Evolutionary conservation across 2,329 filamentous ascomycete species (phyloP), one percentile per base, ranked within the genome.

Genomic region (Epichloe elymi): DNA sequence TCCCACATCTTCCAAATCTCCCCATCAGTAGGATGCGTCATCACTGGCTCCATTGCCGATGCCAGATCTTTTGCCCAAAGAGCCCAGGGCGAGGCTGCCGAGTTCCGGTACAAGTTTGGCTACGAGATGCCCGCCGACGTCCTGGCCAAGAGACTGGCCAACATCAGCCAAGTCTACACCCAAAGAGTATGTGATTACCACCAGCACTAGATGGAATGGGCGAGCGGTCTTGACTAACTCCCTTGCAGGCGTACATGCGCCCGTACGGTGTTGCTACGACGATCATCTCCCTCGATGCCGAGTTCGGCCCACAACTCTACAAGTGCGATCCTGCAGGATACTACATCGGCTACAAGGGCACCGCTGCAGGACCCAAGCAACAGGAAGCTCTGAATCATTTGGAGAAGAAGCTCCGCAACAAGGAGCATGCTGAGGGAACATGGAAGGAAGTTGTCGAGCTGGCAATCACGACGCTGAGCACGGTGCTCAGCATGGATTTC

Each of bases 101-200:
- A 98, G 67, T 98, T 98, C 75, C 83, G 84, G 71, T 98, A 98
- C 82, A 96, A 96, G 74, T 95, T 82, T 67, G 93, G 93, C 64
- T 98, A 98, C 71, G 93, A 98, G 77, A 98, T 98, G 93, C 93
- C 93, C 54, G 95, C 89, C 69, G 93, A 98, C 71, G 93, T 89
- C 49, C 74, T 98, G 63, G 88, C 93, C 58, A 98, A 98, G 80
- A 82, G 93, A 66, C 75, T 98, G 71, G 93, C 93, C 67, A 98
- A 98, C 73, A 96, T 98, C 75, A 96, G 88, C 71, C 93, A 98
- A 72, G 93, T 98, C 58, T 98, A 97, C 72, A 98, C 93, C 60
- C 93, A 98, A 74, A 78, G 89, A 70, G 93, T 97, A 67, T 65
- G 73, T 60, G 14, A 15, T 23, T 11, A 6, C 6, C 19, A 14